Evolutionary conservation across 2,329 filamentous ascomycete genomes (phyloP).

Genomic region (Penicillium hordei): DNA sequence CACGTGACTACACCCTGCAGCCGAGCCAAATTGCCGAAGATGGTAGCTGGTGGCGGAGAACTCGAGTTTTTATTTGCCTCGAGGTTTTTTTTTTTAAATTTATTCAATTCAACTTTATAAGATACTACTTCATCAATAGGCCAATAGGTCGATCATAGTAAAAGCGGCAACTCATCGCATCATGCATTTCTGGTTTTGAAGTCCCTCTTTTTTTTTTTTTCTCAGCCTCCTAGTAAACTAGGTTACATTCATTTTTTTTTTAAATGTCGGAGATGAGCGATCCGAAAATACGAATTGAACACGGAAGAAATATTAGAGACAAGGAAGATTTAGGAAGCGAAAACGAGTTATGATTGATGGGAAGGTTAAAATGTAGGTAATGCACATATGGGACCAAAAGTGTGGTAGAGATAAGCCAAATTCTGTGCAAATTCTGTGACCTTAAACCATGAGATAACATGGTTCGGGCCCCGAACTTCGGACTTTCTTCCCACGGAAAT

Average conservation of each 20-base stretch:
- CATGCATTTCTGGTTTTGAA: constrained; percentile 6
- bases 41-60: constrained; percentile 18
- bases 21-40: constrained; percentile 5
- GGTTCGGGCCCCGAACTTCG: constrained; percentile 34
- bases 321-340: constrained; percentile 9
- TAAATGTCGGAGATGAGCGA: constrained; percentile 21
- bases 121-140: not conserved
- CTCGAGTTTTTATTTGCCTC: not conserved
- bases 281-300: constrained; percentile 23
- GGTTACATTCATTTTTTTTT: constrained; percentile 7
- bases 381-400: not conserved
- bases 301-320: constrained; percentile 16
- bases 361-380: constrained; percentile 17
- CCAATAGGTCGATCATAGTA: not conserved
- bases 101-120: not conserved
- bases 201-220: not conserved
- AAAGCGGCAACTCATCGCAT: constrained; percentile 1
- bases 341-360: constrained; percentile 16
- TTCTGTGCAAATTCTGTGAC: constrained; percentile 30
- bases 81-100: not conserved
- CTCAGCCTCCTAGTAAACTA: constrained; percentile 1
- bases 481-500: constrained; percentile 26
- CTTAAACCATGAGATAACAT: constrained; percentile 38
- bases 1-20: constrained; percentile 14
- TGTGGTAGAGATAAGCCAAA: constrained; percentile 35